Base-by-base conservation (phyloP, 768 basidiomycete genomes). In the Naganishia kalamii region DNA sequence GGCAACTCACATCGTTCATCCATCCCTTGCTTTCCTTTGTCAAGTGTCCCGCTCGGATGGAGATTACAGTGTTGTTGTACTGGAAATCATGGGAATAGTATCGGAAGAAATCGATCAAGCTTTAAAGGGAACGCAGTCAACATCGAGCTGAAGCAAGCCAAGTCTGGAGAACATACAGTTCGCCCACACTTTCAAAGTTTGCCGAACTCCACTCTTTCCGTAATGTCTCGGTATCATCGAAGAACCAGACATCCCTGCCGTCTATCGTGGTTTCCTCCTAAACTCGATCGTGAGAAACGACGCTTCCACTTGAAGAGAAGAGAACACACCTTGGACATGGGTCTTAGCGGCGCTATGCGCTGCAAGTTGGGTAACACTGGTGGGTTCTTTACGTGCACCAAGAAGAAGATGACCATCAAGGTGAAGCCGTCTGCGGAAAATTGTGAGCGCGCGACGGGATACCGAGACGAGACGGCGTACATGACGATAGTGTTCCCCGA, bases 301-400 rank as follows among this genome's bases (percentile, higher is more conserved):
- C 21, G 25, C n/a, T 40, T 15, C 21, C 46, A 49, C 19, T 65
- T 50, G 12, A n/a, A 65, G 41, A 44, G 25, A 33, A 32, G 40
- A 35, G 21, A 25, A 74, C 82, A 40, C 65, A 88, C 89, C 73
- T 85, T 85, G 65, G 89, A 83, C 72, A 93, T 90, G 35, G 91
- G 89, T 57, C 89, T 87, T 70, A 92, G 77, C 35, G 92, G 90
- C 25, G 91, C 91, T 83, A 96, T 89, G 78, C 91, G 87, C 81
- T 96, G 92, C 67, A 96, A 83, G 80, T 96, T 96, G 70, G 94
- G 94, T 66, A 99, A 83, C 46, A 99, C 90, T 27, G 93, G 90
- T 62, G 94, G 93, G 70, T 90, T 90, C 81, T 96, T 94, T 81
- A 98, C 92, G 78, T 99, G 96, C 49, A 93, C 87, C 60, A 98